Percentiles rank a stretch among this genome's conserved stretches.
Conservation (phyloP, 2,329 filamentous ascomycete species). For the Shiraia bambusicola region DNA sequence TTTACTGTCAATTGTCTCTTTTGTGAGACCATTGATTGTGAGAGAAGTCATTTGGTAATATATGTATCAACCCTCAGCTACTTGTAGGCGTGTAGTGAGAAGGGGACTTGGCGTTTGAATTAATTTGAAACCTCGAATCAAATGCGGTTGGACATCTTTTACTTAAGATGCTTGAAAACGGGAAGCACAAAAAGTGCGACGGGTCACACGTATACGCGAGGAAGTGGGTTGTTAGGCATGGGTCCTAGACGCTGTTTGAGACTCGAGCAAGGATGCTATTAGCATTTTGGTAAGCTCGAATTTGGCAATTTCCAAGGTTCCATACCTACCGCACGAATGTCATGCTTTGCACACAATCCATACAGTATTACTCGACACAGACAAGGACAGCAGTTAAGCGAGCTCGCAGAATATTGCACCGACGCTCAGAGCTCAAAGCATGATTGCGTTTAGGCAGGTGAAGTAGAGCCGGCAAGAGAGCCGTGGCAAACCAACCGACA, state of each 20-base stretch:
- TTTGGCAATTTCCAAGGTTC: slow-evolving; percentile 5
- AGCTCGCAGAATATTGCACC: slow-evolving; percentile 22
- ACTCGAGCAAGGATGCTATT: background rate
- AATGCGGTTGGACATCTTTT: background rate
- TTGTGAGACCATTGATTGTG: slow-evolving; percentile 44
- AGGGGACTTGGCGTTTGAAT: background rate
- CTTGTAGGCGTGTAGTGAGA: background rate
- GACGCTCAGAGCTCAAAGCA: slow-evolving; percentile 16
- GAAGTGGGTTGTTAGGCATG: slow-evolving; percentile 6
- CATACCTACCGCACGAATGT: background rate
- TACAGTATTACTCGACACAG: background rate
- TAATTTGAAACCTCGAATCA: background rate
- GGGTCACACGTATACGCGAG: slow-evolving; percentile 2
- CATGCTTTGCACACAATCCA: no score
- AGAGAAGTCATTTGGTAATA: slow-evolving; percentile 43
- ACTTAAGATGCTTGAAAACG: background rate
- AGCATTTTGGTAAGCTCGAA: slow-evolving; percentile 13
- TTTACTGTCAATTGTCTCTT: slow-evolving; percentile 52
- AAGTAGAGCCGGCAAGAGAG: slow-evolving; percentile 4
- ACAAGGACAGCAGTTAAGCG: slow-evolving; percentile 8
- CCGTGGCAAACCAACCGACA: slow-evolving; percentile 1
- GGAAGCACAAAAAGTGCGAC: background rate
- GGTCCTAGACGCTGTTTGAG: background rate
- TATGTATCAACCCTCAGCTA: background rate
- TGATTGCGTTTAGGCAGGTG: slow-evolving; percentile 11